Evolutionary conservation across 2,329 filamentous ascomycete genomes (phyloP).

Genomic region (Aureobasidium sp.): DNA sequence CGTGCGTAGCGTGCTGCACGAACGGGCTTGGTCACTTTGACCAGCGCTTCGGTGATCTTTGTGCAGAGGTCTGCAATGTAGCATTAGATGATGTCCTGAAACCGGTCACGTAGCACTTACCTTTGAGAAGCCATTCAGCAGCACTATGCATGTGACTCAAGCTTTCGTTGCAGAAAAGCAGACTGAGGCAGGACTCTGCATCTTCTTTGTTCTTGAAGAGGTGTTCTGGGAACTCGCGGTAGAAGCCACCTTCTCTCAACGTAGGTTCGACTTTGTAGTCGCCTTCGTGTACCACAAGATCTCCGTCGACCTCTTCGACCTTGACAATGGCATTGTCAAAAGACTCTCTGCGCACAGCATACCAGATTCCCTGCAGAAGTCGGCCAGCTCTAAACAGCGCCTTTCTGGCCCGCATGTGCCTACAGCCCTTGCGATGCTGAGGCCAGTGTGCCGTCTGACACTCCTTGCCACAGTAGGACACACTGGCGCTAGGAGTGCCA

Average conservation of each 20-base stretch:
- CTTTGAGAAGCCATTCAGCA: neutral
- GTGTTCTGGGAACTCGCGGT: constrained; percentile 9
- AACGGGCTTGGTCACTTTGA: neutral
- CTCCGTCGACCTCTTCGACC: neutral
- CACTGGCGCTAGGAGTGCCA: neutral
- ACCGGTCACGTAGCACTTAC: neutral
- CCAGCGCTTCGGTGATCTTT: neutral
- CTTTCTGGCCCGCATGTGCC: neutral
- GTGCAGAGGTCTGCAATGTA: neutral
- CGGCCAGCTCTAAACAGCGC: constrained; percentile 20
- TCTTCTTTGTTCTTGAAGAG: constrained; percentile 15
- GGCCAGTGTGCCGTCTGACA: constrained; percentile 17
- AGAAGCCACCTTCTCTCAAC: neutral
- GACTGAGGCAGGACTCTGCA: neutral
- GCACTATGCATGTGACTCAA: neutral
- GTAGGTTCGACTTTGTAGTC: neutral
- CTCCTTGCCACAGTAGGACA: constrained; percentile 17
- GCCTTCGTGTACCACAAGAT: constrained; percentile 7
- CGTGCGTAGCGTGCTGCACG: neutral
- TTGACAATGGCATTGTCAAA: neutral
- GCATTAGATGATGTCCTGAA: neutral
- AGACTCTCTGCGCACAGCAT: constrained; percentile 12
- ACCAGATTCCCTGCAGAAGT: constrained; percentile 19
- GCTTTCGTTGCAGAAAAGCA: neutral
- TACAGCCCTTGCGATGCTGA: constrained; percentile 13